Evolutionary conservation across 73 alveolate species (phyloP), one percentile per base, ranked within the genome.

Genomic region (Loxodes magnus): DNA sequence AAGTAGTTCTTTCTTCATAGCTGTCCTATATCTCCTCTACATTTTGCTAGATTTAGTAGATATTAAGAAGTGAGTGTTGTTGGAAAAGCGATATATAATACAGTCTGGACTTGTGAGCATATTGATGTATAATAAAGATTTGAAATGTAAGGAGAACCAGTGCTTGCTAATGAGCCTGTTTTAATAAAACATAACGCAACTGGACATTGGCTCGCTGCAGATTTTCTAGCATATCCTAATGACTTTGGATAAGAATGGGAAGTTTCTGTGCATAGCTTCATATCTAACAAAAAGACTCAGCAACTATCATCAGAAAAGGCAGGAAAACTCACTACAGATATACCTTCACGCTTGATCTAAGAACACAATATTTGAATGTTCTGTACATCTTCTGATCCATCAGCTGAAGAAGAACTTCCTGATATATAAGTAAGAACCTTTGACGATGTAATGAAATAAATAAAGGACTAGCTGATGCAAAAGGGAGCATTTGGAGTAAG

Each of bases 231-330:
- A 43, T 79, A 67, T 58, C 56, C 74, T 38, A 83, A 83, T 61
- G 96, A 83, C 38, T 83, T 65, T 44, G 96, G 96, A 16, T 52
- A 35, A 37, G 96, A 83, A 48, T 79, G 21, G 50, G 96, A 83
- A 74, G 87, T 83, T 10, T 62, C 90, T 57, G 76, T 49, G 30
- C 68, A 79, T 51, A 37, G 63, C 24, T 79, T 49, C 46, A 43
- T 79, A n/a, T 58, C 87, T 15, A 60, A 67, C 23, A 69, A 68
- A 35, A 76, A 76, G 59, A 35, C 74, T 2, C 75, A 76, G 34
- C 61, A 64, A 43, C 34, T 76, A 16, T 51, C 68, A 10, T 36
- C 67, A 52, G 90, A 76, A 38, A 27, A 57, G 26, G 57, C 37
- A n/a, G 90, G 90, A 22, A 35, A 27, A 29, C 23, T 69, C 4